Base-by-base conservation (phyloP, 148 eudicot genomes). In the Diospyros lotus region DNA sequence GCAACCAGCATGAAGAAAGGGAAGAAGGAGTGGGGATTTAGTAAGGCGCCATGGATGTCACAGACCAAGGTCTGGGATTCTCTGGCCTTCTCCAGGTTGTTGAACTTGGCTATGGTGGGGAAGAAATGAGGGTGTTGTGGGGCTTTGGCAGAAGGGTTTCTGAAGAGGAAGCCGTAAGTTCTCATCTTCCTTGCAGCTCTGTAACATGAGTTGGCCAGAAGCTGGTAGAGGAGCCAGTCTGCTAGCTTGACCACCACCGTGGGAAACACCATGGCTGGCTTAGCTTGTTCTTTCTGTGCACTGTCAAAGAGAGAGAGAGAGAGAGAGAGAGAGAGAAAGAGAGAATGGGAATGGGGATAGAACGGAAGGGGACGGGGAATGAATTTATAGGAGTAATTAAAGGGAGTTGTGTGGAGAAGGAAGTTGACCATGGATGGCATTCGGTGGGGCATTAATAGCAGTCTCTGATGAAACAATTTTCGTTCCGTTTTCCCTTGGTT, bases 1-100 rank as follows among this genome's bases (percentile, higher is more conserved):
- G 98, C 93, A 56, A 94, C 91, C 1, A 94, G 83, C 98, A 94
- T 94, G 88, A 94, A 94, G 76, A 75, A 94, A 12, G 97, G 98
- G 78, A 94, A 94, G 73, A 92, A 87, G n/a, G 91, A 90, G 41
- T 78, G 78, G 9, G 98, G 68, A 42, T 81, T 84, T 41, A 94
- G 67, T 45, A 94, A 64, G 46, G 85, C 77, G 9, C 82, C 84
- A 71, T 90, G 82, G 13, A 94, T 80, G 76, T 92, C 97, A 79
- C 90, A 90, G 11, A 87, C 89, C 51, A 94, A 53, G 5, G 89
- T 84, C 50, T 87, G 86, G 39, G 87, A 88, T 10, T 42, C 71
- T 79, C 81, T 78, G n/a, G 42, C 58, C 11, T 28, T 28, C 28
- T 64, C 51, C 17, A 81, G 18, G 44, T 66, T 45, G 85, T 77